Conservation (phyloP, 129 eudicot species). For the Cynara cardunculus region DNA sequence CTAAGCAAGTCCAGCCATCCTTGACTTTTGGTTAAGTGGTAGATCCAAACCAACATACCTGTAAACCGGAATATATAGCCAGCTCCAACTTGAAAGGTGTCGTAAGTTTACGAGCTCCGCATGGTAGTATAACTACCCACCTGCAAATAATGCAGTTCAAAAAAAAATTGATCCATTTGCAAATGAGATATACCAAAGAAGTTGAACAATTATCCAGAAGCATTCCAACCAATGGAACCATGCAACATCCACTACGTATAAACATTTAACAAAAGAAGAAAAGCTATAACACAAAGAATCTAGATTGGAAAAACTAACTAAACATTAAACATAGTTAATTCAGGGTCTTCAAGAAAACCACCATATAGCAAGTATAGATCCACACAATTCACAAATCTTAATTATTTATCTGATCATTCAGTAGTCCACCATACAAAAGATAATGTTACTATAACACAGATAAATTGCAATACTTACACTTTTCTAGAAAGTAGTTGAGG, state of each 20-base stretch:
- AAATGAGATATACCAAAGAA: not conserved
- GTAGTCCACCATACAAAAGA: not conserved
- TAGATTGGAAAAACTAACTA: not conserved
- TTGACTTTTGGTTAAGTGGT: not conserved
- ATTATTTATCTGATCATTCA: not conserved
- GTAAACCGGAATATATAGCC: constrained; percentile 64
- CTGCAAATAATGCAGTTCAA: constrained; percentile 34
- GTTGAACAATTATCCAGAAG: not conserved
- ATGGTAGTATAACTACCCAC: constrained; percentile 85
- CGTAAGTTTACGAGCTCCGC: constrained; percentile 67
- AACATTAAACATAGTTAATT: not conserved
- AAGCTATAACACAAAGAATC: not conserved
- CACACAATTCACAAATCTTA: not conserved
- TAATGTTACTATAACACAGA: not conserved
- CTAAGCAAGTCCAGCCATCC: constrained; percentile 1
- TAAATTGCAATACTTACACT: constrained; percentile 58
- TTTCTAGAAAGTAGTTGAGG: constrained; percentile 74
- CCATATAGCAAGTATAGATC: not conserved
- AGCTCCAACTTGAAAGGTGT: constrained; percentile 89
- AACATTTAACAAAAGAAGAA: not conserved
- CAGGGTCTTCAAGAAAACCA: not conserved
- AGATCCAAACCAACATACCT: constrained; percentile 37
- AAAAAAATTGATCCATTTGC: not conserved
- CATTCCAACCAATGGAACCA: not conserved
- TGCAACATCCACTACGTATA: not conserved